These are phyloP conservation scores for Phalaenopsis aphrodite DNA, from an alignment of 106 monocot genomes.

Conservation along the genomic window DNA sequence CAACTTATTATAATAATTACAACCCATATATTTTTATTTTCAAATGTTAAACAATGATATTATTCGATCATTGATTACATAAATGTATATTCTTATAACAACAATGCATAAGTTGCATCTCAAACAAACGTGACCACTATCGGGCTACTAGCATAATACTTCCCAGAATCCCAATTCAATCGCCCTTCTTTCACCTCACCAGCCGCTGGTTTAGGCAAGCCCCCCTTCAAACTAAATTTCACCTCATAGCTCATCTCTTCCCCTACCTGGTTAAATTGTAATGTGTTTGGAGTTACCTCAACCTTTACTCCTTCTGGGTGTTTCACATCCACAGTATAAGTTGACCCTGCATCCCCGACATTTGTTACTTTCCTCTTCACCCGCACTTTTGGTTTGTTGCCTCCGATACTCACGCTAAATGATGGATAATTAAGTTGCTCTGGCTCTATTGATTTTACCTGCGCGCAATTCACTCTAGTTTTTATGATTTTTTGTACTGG, in stretches of 20 bases:
- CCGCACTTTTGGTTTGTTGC: background rate
- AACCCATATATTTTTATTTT: no score
- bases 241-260: constrained; percentile 1
- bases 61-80: background rate
- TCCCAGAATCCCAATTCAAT: constrained; percentile 16
- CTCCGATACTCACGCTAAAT: background rate
- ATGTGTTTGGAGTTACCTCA: background rate
- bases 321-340: constrained; percentile 1
- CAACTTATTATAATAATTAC: no score
- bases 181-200: constrained; percentile 7
- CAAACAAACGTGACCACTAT: constrained; percentile 5
- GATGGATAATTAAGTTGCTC: constrained; percentile 16
- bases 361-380: constrained; percentile 9
- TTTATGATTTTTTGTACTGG: background rate
- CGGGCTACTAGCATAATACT: constrained; percentile 9
- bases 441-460: background rate
- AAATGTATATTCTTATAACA: background rate
- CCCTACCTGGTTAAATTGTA: background rate
- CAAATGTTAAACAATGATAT: no score
- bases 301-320: constrained; percentile 9
- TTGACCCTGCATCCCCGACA: background rate
- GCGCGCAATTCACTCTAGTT: background rate
- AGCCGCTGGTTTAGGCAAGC: background rate
- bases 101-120: background rate
- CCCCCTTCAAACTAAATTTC: background rate